Conservation (phyloP, 1,284 basidiomycete genomes). For the Amylostereum chailletii region DNA sequence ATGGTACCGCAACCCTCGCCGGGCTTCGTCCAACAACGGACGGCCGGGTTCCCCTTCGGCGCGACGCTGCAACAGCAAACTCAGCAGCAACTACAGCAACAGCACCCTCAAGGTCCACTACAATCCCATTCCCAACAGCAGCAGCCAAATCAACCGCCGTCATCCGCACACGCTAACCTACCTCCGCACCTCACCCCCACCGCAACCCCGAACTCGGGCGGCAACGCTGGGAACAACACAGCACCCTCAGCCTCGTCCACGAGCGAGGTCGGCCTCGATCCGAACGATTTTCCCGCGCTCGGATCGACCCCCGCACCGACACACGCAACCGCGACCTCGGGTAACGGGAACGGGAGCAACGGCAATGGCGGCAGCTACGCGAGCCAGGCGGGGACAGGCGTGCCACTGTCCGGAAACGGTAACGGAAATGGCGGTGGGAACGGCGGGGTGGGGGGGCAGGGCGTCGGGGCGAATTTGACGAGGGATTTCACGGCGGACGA, state of each 20-base stretch:
- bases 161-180: conserved; percentile 43
- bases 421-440: conserved; percentile 26
- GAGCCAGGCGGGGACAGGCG: conserved; percentile 62
- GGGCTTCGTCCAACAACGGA: conserved; percentile 55
- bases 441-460: conserved; percentile 25
- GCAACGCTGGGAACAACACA: conserved; percentile 13
- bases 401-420: conserved; percentile 13
- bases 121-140: conserved; percentile 24
- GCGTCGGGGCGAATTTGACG: conserved; percentile 32
- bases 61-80: conserved; percentile 37
- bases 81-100: conserved; percentile 28
- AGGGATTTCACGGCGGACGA: conserved; percentile 75
- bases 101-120: conserved; percentile 29
- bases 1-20: conserved; percentile 54
- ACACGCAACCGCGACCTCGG: conserved; percentile 17
- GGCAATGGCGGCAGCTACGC: conserved; percentile 54
- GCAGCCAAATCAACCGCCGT: conserved; percentile 27
- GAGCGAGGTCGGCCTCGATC: conserved; percentile 72
- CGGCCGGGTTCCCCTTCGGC: conserved; percentile 49
- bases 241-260: conserved; percentile 55
- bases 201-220: conserved; percentile 30
- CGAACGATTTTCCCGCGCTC: conserved; percentile 78
- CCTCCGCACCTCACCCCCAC: conserved; percentile 47
- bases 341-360: conserved; percentile 22
- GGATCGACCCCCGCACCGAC: conserved; percentile 39